A percentile compares a stretch with the other conserved stretches of the same genome.
Evolutionary conservation across 352 stramenopile species (phyloP).

Genomic region (Phytophthora hybrid): DNA sequence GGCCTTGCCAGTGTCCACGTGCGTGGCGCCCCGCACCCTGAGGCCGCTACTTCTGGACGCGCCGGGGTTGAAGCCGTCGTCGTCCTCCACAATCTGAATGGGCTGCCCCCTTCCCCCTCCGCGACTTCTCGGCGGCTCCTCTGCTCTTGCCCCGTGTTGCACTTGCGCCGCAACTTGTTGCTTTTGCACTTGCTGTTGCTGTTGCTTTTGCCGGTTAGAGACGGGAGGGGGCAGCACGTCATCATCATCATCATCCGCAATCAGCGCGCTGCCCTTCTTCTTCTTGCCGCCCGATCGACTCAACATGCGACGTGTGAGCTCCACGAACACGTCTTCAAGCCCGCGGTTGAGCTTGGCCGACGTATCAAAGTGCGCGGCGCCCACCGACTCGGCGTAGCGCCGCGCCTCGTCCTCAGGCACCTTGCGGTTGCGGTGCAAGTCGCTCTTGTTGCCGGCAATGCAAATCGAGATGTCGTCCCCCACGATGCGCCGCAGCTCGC

Average conservation of each 20-base stretch:
- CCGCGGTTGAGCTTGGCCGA: slow-evolving; percentile 93
- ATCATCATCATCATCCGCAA: slow-evolving; percentile 77
- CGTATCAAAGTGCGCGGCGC: slow-evolving; percentile 91
- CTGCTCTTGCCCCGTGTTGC: slow-evolving; percentile 28
- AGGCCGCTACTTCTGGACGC: slow-evolving; percentile 49
- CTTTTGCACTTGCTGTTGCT: slow-evolving; percentile 19
- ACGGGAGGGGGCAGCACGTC: slow-evolving; percentile 34
- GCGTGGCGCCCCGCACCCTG: slow-evolving; percentile 56
- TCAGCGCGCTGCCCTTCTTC: slow-evolving; percentile 79
- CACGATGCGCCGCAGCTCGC: slow-evolving; percentile 92
- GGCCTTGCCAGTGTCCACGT: slow-evolving; percentile 60
- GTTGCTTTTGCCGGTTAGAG: slow-evolving; percentile 18
- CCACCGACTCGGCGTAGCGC: slow-evolving; percentile 88
- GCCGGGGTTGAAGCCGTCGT: slow-evolving; percentile 42
- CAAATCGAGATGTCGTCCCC: slow-evolving; percentile 92
- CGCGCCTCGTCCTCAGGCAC: slow-evolving; percentile 88
- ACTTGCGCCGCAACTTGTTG: slow-evolving; percentile 20
- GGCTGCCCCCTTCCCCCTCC: slow-evolving; percentile 58
- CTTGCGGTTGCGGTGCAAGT: slow-evolving; percentile 91
- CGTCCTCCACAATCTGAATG: slow-evolving; percentile 73
- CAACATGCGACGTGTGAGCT: slow-evolving; percentile 89
- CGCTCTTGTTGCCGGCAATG: slow-evolving; percentile 94
- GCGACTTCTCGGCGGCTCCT: slow-evolving; percentile 45
- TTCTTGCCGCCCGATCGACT: slow-evolving; percentile 72
- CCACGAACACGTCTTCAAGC: slow-evolving; percentile 92